These are phyloP conservation scores for Phytomonas francai DNA, from an alignment of 208 protist species.

Conservation along the genomic window DNA sequence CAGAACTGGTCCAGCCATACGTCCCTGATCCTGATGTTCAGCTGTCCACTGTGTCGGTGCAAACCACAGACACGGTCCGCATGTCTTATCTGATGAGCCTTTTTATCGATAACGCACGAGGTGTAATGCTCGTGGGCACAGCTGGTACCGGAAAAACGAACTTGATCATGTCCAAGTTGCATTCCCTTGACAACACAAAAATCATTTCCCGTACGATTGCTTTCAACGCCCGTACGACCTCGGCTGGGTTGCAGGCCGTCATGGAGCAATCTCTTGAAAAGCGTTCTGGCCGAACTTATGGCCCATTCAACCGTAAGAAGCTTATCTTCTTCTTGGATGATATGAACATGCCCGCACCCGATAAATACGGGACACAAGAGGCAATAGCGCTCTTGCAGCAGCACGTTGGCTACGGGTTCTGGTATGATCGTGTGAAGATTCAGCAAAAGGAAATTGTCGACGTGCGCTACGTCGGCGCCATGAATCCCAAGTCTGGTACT, in stretches of 20 bases:
- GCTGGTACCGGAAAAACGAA: conserved; percentile 97
- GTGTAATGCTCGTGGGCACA: conserved; percentile 95
- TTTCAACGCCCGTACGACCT: conserved; percentile 95
- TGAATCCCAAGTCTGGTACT: conserved; percentile 98
- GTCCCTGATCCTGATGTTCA: conserved; percentile 74
- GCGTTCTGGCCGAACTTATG: conserved; percentile 93
- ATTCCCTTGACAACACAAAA: conserved; percentile 87
- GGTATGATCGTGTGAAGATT: conserved; percentile 96
- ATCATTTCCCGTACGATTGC: conserved; percentile 91
- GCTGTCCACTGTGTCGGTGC: conserved; percentile 90
- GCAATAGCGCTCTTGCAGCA: conserved; percentile 96
- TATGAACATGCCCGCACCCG: conserved; percentile 98
- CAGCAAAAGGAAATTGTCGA: conserved; percentile 94
- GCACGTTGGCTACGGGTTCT: conserved; percentile 97
- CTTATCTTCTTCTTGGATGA: conserved; percentile 98
- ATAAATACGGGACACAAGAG: conserved; percentile 98
- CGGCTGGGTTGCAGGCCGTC: conserved; percentile 90
- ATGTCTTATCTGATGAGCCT: conserved; percentile 93
- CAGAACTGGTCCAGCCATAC: conserved; percentile 90
- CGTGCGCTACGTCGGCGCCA: conserved; percentile 93
- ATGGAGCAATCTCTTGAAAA: conserved; percentile 97
- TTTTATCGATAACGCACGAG: conserved; percentile 90
- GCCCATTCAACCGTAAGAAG: conserved; percentile 94
- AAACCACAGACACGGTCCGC: conserved; percentile 93
- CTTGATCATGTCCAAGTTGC: conserved; percentile 94